Evolutionary conservation across 2,329 filamentous ascomycete genomes (phyloP).

Genomic region (Gremmenia infestans): DNA sequence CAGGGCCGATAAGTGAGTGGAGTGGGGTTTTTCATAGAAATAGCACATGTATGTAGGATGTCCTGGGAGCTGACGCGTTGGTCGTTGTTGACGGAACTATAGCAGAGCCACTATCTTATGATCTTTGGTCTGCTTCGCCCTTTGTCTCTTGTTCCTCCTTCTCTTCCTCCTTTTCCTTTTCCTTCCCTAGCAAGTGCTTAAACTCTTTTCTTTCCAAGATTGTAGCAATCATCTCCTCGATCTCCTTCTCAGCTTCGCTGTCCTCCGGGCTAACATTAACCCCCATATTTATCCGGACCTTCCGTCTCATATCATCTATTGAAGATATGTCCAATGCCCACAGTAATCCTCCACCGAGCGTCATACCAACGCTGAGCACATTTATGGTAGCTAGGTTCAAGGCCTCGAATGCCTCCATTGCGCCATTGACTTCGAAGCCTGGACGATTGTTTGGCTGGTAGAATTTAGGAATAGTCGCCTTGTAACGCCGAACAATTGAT

Average conservation of each 20-base stretch:
- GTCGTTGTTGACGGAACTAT: neutral
- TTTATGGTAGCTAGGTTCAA: conserved; percentile 85
- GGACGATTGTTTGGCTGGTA: conserved; percentile 59
- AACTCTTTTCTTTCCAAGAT: conserved; percentile 54
- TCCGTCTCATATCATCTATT: conserved; percentile 56
- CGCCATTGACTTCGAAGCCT: conserved; percentile 53
- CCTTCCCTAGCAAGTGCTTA: conserved; percentile 22
- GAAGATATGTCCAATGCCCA: conserved; percentile 74
- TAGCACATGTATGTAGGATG: too few relatives aligned
- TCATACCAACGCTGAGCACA: conserved; percentile 68
- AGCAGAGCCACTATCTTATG: neutral
- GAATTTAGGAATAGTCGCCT: conserved; percentile 62
- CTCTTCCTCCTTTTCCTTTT: conserved; percentile 1
- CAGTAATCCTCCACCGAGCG: conserved; percentile 66
- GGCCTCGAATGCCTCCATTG: conserved; percentile 74
- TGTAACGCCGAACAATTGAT: conserved; percentile 58
- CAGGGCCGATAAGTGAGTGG: too few relatives aligned
- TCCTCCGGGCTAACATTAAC: conserved; percentile 35
- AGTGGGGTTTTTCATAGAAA: too few relatives aligned
- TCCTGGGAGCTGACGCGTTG: too few relatives aligned
- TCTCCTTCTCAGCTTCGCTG: conserved; percentile 52
- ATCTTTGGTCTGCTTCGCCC: conserved; percentile 9
- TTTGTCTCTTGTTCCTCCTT: neutral
- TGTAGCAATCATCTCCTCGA: conserved; percentile 58
- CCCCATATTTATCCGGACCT: conserved; percentile 41